phyloP scores from a whole-genome alignment of 2,329 filamentous ascomycete species.

The Botrytis fragariae region DNA sequence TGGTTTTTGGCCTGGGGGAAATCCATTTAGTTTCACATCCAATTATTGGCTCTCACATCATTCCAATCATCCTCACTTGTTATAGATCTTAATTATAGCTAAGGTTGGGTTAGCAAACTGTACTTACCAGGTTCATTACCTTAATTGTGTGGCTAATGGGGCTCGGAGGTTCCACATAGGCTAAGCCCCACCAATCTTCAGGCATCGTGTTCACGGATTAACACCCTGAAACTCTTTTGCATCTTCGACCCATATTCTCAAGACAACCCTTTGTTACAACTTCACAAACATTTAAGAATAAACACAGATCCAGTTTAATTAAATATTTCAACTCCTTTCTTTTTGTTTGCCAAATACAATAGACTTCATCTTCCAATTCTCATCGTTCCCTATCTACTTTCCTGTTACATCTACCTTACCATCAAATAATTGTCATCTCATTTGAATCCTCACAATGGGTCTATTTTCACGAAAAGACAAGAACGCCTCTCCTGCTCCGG shows the following conservation, averaged over 20 bases:
- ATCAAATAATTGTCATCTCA: not conserved
- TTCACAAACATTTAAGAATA: not conserved
- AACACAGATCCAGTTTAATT: not conserved
- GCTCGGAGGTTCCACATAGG: not conserved
- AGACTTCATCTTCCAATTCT: not conserved
- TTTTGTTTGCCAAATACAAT: not conserved
- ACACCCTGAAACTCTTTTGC: constrained; percentile 14
- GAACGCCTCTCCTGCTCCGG: constrained; percentile 47
- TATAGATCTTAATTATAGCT: not conserved
- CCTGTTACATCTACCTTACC: not conserved
- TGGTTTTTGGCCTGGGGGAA: not conserved
- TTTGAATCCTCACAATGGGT: constrained; percentile 10
- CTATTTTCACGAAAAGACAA: constrained; percentile 50
- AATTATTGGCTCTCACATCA: not conserved
- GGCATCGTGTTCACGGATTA: not conserved
- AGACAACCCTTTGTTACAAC: constrained; percentile 16
- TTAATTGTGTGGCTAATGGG: not conserved
- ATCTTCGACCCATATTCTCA: constrained; percentile 13
- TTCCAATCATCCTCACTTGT: not conserved
- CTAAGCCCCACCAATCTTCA: constrained; percentile 12
- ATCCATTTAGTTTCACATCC: not conserved
- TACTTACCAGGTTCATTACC: not conserved
- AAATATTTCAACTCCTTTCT: not conserved
- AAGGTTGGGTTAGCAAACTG: not conserved
- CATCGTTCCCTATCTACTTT: not conserved